Evolutionary conservation across 305 asterid genomes (phyloP), one percentile per base, ranked within the genome.

Genomic region (Fraxinus platypoda): DNA sequence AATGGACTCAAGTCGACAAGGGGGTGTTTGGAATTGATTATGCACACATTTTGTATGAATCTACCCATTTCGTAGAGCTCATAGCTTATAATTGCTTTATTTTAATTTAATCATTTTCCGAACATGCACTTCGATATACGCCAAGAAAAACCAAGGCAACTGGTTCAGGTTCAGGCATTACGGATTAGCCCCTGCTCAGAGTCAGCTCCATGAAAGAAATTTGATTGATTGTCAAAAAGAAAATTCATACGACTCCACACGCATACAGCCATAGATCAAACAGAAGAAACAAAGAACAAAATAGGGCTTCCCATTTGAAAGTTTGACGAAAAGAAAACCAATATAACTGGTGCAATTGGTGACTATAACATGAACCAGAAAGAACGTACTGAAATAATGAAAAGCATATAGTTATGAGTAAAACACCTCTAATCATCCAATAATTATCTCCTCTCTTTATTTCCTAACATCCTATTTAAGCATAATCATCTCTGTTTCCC

Each of bases 381-480:
- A 49, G 21, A 4, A 26, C 1, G 74, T 26, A 12, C 19, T 12
- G 38, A 13, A 28, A 54, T 28, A 68, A 28, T 68, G 38, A 26
- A 66, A 54, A 54, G 26, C 74, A 26, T 23, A 66, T 8, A 11
- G 8, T 66, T 12, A 11, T 4, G 74, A 9, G 17, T 21, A 37
- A 52, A 23, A 41, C 49, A 23, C 81, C 26, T 59, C 28, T 9
- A 84, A 82, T 33, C 70, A 70, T 76, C 78, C 83, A 79, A 77
- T 79, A 38, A 79, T 72, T 87, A 79, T 80, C 78, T 72, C 74
- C 79, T 81, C 8, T n/a, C 11, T 31, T 80, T 76, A 34, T 81
- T 83, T 74, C 85, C 76, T 80, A 80, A 33, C 28, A n/a, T 49
- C 33, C 82, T 68, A 68, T 83, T 80, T 77, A 30, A 30, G 70